These are phyloP conservation scores for Pichia thaimueangensis DNA, from an alignment of 805 yeast genomes.

Conservation along the genomic window DNA sequence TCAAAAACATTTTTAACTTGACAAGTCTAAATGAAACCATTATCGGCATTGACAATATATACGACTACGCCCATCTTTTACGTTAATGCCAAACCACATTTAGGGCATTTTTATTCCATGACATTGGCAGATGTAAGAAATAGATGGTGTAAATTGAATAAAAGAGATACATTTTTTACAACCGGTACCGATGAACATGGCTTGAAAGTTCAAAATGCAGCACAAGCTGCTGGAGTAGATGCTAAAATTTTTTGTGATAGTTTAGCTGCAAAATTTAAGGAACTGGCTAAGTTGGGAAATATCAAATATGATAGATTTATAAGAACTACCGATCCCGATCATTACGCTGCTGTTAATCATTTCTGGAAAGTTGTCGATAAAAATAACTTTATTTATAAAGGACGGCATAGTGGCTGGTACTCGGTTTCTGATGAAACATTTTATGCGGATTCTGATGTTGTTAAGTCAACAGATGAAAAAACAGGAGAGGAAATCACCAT, in stretches of 20 bases:
- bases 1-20: too few relatives aligned
- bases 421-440: conserved; percentile 92
- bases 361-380: conserved; percentile 63
- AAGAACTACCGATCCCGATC: conserved; percentile 85
- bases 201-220: conserved; percentile 84
- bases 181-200: conserved; percentile 99
- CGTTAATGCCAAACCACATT: conserved; percentile 91
- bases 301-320: conserved; percentile 71
- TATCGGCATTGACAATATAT: conserved; percentile 27
- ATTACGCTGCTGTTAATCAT: conserved; percentile 51
- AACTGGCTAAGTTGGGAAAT: conserved; percentile 51
- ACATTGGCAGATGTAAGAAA: conserved; percentile 70
- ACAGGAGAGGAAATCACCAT: conserved; percentile 30
- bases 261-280: conserved; percentile 56
- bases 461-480: conserved; percentile 29
- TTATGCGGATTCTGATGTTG: conserved; percentile 75
- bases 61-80: conserved; percentile 92
- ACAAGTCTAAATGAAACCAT: conserved; percentile 11
- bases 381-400: conserved; percentile 70
- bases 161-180: conserved; percentile 45
- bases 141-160: conserved; percentile 58
- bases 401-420: conserved; percentile 90
- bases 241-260: conserved; percentile 71
- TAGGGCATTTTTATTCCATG: conserved; percentile 91
- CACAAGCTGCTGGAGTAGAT: conserved; percentile 40